Evolutionary conservation across 1,284 basidiomycete genomes (phyloP), one percentile per base, ranked within the genome.

Genomic region (Ceratobasidium sp.): DNA sequence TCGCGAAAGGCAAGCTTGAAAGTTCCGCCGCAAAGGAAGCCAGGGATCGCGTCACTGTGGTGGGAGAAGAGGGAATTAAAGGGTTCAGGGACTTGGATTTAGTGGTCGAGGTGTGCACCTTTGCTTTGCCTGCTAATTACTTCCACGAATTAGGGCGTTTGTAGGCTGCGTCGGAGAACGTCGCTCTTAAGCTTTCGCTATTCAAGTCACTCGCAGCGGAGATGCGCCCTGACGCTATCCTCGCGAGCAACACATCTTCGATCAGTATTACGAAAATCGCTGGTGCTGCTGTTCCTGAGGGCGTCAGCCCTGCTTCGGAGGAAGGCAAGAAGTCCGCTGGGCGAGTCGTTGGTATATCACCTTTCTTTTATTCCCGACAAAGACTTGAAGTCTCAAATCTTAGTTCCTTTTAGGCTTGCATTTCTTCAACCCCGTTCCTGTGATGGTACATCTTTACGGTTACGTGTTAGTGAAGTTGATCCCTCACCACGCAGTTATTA

Each of bases 261-360:
- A 98, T 99, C 78, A 95, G 93, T 78, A 91, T 99, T 62, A 96
- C 96, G 29, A 96, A 97, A 84, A 94, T 99, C 75, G 96, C 97
- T 0, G 91, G 92, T 8, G 86, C 93, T 27, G 91, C 93, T 1
- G 84, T 93, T 31, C 89, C 87, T 0, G 83, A 86, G 76, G 89
- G 87, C 54, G 80, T 86, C 53, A 86, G 84, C 72, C 84, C 90
- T 15, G 86, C 91, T 1, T 90, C 89, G 73, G 87, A 87, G 54
- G 85, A 87, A 78, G 92, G 90, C 1, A 88, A 87, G 80, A 84
- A 83, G 76, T 89, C 85, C 76, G 88, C 93, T 7, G 85, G 88
- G 48, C 86, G 92, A 64, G 93, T 95, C 53, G 92, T 94, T 74
- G 93, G 94, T 90, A 80, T 79, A 41, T 4, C 36, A 4, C 36